Conservation (phyloP, 805 yeast genomes). For the Brettanomyces sp. region DNA sequence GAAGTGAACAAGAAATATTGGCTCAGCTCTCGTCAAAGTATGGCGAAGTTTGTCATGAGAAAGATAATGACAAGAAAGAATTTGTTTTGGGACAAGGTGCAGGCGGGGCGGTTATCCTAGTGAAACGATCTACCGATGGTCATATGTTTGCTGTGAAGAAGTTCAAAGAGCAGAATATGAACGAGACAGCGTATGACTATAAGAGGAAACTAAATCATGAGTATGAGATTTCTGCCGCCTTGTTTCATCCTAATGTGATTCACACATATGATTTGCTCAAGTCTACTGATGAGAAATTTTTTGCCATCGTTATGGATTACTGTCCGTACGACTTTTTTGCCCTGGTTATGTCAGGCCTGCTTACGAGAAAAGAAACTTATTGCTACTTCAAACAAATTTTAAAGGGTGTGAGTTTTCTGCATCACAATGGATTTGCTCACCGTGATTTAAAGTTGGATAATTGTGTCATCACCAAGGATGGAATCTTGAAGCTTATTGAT, state of each 20-base stretch:
- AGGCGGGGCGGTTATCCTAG: constrained; percentile 84
- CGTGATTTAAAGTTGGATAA: constrained; percentile 89
- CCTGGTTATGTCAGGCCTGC: constrained; percentile 80
- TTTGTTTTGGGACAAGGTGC: constrained; percentile 72
- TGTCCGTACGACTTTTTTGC: constrained; percentile 89
- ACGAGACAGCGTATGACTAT: constrained; percentile 62
- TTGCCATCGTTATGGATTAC: constrained; percentile 83
- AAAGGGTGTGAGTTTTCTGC: constrained; percentile 68
- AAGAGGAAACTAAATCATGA: constrained; percentile 74
- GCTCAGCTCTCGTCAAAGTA: constrained; percentile 2
- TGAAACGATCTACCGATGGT: constrained; percentile 43
- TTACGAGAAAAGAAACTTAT: constrained; percentile 58
- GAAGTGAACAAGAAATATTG: background rate
- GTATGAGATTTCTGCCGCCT: constrained; percentile 68
- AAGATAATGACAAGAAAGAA: background rate
- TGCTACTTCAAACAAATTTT: constrained; percentile 81
- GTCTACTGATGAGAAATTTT: constrained; percentile 47
- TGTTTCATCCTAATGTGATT: constrained; percentile 72
- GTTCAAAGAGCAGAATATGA: constrained; percentile 56
- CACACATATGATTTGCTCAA: constrained; percentile 67
- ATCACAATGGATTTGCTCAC: constrained; percentile 79
- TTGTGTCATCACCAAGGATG: constrained; percentile 71
- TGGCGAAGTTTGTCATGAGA: constrained; percentile 1
- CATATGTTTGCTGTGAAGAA: constrained; percentile 79
- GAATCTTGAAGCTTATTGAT: constrained; percentile 80